These are phyloP conservation scores for Clathrospora elynae DNA, from an alignment of 2,329 filamentous ascomycete species.

Conservation along the genomic window DNA sequence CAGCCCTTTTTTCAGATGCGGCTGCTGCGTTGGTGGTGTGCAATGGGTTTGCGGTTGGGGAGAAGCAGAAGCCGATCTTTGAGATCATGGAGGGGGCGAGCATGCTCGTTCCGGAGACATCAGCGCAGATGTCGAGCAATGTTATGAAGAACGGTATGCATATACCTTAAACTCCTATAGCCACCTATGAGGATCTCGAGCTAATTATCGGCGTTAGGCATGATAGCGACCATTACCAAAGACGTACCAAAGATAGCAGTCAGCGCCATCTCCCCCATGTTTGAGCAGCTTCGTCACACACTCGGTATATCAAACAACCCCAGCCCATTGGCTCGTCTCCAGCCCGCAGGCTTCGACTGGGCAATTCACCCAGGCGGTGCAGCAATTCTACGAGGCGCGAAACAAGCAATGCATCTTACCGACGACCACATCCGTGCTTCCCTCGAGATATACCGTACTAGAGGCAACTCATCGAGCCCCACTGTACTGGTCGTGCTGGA, in stretches of 20 bases:
- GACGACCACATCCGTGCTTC: constrained; percentile 71
- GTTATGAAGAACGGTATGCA: constrained; percentile 63
- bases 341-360: constrained; percentile 69
- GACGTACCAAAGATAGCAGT: constrained; percentile 26
- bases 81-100: constrained; percentile 70
- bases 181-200: too few relatives aligned
- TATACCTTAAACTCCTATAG: too few relatives aligned
- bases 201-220: constrained; percentile 12
- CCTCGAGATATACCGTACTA: constrained; percentile 69
- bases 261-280: constrained; percentile 32
- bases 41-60: constrained; percentile 61
- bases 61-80: constrained; percentile 52
- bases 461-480: constrained; percentile 70
- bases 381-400: constrained; percentile 68
- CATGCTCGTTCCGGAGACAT: constrained; percentile 64
- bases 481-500: constrained; percentile 72
- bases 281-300: constrained; percentile 36
- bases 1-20: constrained; percentile 71
- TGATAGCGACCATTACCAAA: constrained; percentile 32
- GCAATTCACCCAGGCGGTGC: constrained; percentile 73
- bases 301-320: constrained; percentile 28
- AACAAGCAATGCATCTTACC: constrained; percentile 62
- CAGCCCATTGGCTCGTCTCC: constrained; percentile 30
- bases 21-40: constrained; percentile 69
- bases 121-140: constrained; percentile 68